Base-by-base conservation (phyloP, 495 filamentous ascomycete genomes). In the Xylaria grammica region DNA sequence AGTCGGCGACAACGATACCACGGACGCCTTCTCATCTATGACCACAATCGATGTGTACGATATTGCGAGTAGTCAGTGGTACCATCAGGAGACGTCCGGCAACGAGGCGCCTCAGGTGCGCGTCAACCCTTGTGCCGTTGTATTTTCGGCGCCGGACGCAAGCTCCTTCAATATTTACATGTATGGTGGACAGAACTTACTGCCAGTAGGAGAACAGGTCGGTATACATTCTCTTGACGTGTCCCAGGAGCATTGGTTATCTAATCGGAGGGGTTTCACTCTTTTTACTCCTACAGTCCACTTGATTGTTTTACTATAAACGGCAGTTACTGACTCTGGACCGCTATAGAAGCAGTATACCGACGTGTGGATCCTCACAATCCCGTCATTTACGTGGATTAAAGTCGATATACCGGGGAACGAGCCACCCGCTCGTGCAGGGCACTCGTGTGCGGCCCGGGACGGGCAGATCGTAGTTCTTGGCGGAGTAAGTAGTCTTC, bases 361-460 rank as follows among this genome's bases (percentile, higher is more conserved):
- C 49, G 90, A 93, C 69, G 87, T 91, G 79, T 92, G 88, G 85
- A 90, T 93, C 55, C 80, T 93, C 24, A 89, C 87, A n/a, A 81
- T 93, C 50, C 90, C 91, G 0, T 76, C 82, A 11, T 90, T 93
- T 67, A 90, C 85, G 1, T 92, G 90, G 90, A 87, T 92, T 48
- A 71, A 85, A 63, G 87, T 91, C 36, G 79, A 88, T 56, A 75
- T 74, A 38, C 62, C 68, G 11, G 73, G 73, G 0, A 81, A 86
- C 70, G 77, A 85, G 9, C 90, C 89, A 0, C 77, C 82, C n/a
- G 82, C 83, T 4, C 79, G 90, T 32, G 86, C 87, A 40, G 90
- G 90, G 3, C 89, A 91, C 68, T 84, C 85, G 3, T 92, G 90
- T 72, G 82, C 85, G 46, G 78, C 91, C 26, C 87, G 86, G 58